Conservation (phyloP, 2,329 filamentous ascomycete species). For the Arthroderma sp. region DNA sequence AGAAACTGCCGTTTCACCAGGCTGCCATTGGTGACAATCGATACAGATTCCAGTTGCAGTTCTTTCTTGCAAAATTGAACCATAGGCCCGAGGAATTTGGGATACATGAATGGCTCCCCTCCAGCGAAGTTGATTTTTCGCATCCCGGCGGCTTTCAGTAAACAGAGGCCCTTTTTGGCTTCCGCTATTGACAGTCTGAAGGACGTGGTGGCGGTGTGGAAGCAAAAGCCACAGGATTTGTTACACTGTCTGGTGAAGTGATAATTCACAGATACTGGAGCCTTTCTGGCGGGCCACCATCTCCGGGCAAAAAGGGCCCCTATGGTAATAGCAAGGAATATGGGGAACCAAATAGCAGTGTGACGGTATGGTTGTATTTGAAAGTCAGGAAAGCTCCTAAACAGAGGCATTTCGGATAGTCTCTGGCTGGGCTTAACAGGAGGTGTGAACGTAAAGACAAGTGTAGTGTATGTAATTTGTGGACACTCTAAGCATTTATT, state of each 20-base stretch:
- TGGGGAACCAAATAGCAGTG: not conserved
- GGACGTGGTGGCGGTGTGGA: slow-evolving; percentile 43
- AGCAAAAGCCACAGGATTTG: slow-evolving; percentile 43
- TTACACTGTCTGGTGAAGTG: slow-evolving; percentile 40
- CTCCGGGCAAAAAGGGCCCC: not conserved
- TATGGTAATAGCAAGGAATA: not conserved
- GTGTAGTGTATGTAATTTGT: not conserved
- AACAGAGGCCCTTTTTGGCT: slow-evolving; percentile 35
- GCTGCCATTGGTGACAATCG: slow-evolving; percentile 45
- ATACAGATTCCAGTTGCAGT: slow-evolving; percentile 40
- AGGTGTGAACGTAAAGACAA: not conserved
- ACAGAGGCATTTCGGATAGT: not conserved
- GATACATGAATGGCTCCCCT: slow-evolving; percentile 45
- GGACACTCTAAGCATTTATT: not conserved
- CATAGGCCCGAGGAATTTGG: slow-evolving; percentile 33
- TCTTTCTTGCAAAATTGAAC: slow-evolving; percentile 39
- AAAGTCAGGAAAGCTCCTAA: not conserved
- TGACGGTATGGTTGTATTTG: not conserved
- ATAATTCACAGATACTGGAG: slow-evolving; percentile 37
- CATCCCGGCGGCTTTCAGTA: slow-evolving; percentile 43
- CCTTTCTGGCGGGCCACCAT: not conserved
- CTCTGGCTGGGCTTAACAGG: not conserved
- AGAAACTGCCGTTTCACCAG: slow-evolving; percentile 37
- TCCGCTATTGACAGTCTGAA: slow-evolving; percentile 32
- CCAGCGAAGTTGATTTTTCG: slow-evolving; percentile 46